These are phyloP conservation scores for Strombidium stylifer DNA, from an alignment of 73 alveolate species.

Conservation along the genomic window DNA sequence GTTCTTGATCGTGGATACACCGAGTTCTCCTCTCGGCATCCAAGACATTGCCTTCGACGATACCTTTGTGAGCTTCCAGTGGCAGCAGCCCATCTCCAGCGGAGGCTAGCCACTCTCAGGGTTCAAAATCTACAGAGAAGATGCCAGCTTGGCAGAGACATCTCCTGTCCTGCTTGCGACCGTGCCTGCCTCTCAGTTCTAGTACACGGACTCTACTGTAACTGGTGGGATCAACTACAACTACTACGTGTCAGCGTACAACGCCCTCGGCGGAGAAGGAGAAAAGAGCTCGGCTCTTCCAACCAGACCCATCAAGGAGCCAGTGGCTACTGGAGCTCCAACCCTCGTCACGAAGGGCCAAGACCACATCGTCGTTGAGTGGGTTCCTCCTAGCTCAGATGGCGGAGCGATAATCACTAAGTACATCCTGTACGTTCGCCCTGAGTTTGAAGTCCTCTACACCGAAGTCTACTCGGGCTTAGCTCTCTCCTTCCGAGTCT, in stretches of 20 bases:
- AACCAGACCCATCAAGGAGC: conserved; percentile 45
- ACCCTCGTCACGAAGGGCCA: conserved; percentile 19
- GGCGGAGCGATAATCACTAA: conserved; percentile 41
- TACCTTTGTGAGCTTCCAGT: conserved; percentile 39
- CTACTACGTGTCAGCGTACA: conserved; percentile 61
- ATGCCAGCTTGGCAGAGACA: conserved; percentile 14
- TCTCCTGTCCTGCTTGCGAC: conserved; percentile 21
- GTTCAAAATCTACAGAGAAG: conserved; percentile 48
- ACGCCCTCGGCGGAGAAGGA: conserved; percentile 61
- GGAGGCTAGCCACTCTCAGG: conserved; percentile 55
- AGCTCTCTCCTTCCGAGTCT: too few relatives aligned
- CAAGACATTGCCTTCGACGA: conserved; percentile 23
- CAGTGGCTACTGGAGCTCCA: conserved; percentile 60
- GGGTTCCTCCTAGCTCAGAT: conserved; percentile 50
- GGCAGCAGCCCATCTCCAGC: conserved; percentile 70
- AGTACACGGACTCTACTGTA: conserved; percentile 53
- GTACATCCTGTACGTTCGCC: conserved; percentile 45
- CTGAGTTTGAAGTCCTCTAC: conserved; percentile 42
- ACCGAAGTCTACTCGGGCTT: conserved; percentile 40
- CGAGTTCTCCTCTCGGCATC: conserved; percentile 66
- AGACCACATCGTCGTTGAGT: conserved; percentile 41
- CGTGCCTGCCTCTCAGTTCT: conserved; percentile 8
- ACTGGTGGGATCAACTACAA: conserved; percentile 46
- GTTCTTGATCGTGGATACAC: conserved; percentile 50
- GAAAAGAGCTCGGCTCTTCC: conserved; percentile 15